phyloP scores from a whole-genome alignment of 371 early-diverging fungal genomes.

The Blyttiomyces sp. region DNA sequence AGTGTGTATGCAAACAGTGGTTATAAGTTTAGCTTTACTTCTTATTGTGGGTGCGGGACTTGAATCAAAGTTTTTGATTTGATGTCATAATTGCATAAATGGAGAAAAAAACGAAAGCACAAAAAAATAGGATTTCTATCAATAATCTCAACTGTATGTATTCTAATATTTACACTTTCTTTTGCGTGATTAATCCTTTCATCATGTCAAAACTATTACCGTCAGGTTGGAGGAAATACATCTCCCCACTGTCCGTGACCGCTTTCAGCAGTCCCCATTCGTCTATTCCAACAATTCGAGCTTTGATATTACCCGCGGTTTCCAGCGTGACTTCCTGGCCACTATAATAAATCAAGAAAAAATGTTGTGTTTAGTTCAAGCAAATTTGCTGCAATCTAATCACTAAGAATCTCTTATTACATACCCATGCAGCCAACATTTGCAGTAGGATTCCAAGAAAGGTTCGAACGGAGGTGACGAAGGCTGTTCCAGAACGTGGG shows the following conservation, averaged over 20 bases:
- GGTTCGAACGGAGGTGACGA: slow-evolving; percentile 62
- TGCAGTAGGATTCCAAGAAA: slow-evolving; percentile 71
- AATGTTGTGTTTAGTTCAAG: neutral
- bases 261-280: slow-evolving; percentile 73
- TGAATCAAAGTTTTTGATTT: too few species aligned
- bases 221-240: slow-evolving; percentile 78
- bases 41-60: too few species aligned
- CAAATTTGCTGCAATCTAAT: neutral
- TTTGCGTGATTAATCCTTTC: slow-evolving; percentile 77
- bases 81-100: too few species aligned
- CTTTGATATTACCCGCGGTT: slow-evolving; percentile 43
- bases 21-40: too few species aligned
- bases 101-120: too few species aligned
- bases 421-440: slow-evolving; percentile 82
- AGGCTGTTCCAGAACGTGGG: too few species aligned
- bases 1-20: too few species aligned
- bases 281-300: slow-evolving; percentile 73
- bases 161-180: slow-evolving; percentile 32
- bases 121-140: too few species aligned
- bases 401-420: too few species aligned
- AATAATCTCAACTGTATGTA: too few species aligned
- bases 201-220: slow-evolving; percentile 97
- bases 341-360: slow-evolving; percentile 16
- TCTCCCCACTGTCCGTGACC: slow-evolving; percentile 41
- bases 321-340: slow-evolving; percentile 70